Conservation (phyloP, 345 rosid species). For the Punica granatum region DNA sequence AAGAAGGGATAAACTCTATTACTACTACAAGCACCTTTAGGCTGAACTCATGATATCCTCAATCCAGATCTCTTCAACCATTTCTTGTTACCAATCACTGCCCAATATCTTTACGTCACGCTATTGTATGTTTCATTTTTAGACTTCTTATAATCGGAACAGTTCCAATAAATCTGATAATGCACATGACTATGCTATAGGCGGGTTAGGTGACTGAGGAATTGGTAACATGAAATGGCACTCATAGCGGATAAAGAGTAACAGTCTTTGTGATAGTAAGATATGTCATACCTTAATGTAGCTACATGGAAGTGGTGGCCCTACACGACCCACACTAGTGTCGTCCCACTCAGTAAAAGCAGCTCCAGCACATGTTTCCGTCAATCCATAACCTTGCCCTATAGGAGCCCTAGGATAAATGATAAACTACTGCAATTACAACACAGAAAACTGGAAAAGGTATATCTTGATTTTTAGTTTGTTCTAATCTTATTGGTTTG, state of each 20-base stretch:
- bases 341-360: constrained; percentile 82
- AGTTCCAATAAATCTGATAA: not conserved
- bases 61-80: too few species aligned
- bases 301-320: constrained; percentile 82
- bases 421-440: not conserved
- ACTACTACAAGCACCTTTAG: too few species aligned
- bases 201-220: not conserved
- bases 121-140: too few species aligned
- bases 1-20: too few species aligned
- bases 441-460: not conserved
- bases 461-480: not conserved
- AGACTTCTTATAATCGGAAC: too few species aligned
- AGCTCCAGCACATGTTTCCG: constrained; percentile 91
- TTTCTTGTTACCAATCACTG: not conserved
- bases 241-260: not conserved
- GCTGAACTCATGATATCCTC: too few species aligned
- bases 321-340: constrained; percentile 67
- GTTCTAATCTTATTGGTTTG: too few species aligned
- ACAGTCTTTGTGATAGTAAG: not conserved
- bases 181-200: not conserved
- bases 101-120: not conserved
- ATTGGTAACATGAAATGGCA: not conserved
- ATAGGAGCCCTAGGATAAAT: constrained; percentile 51
- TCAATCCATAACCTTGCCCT: constrained; percentile 92
- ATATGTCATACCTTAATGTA: constrained; percentile 56